Base-by-base conservation (phyloP, 352 stramenopile genomes). In the Vaucheria bursata region DNA sequence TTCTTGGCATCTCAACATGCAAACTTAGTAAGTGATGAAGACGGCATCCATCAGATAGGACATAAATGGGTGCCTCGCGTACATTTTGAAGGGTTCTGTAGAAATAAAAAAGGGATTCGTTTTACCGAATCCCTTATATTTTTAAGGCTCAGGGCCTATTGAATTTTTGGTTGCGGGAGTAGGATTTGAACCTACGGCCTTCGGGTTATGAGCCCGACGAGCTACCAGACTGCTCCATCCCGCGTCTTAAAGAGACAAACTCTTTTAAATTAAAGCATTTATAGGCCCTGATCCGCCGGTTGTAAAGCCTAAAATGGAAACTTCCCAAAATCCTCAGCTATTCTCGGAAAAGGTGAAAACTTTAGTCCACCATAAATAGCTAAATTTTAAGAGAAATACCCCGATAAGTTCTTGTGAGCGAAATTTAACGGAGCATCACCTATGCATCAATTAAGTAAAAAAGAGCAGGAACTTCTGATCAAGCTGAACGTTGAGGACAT, bases 181-280 rank as follows among this genome's bases (percentile, higher is more conserved):
- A 8, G 53, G 53, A 68, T 68, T 68, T 68, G 53, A 68, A 68
- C 53, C 53, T 8, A 68, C 12, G 53, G 12, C 53, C 53, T 68
- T 68, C 53, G 53, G 53, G 53, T 68, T 68, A 68, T 68, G 53
- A 68, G 53, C 53, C 53, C 53, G 53, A 68, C 53, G 53, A 68
- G 53, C 53, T 68, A 8, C 53, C 53, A 68, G 53, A 68, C 53
- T 68, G 53, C 53, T 68, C 53, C 53, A 68, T 8, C 53, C 53
- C 53, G 53, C 53, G 53, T 3, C 53, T 59, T 18, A 59, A 59
- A 59, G 25, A 18, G 18, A 59, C n/a, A n/a, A n/a, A n/a, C n/a
- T n/a, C n/a, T n/a, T n/a, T n/a, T n/a, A n/a, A n/a, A n/a, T n/a
- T n/a, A n/a, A n/a, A n/a, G n/a, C n/a, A n/a, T n/a, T n/a, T n/a